Evolutionary conservation across 1,284 basidiomycete species (phyloP), one percentile per base, ranked within the genome.

Genomic region (Ganoderma lucidum): DNA sequence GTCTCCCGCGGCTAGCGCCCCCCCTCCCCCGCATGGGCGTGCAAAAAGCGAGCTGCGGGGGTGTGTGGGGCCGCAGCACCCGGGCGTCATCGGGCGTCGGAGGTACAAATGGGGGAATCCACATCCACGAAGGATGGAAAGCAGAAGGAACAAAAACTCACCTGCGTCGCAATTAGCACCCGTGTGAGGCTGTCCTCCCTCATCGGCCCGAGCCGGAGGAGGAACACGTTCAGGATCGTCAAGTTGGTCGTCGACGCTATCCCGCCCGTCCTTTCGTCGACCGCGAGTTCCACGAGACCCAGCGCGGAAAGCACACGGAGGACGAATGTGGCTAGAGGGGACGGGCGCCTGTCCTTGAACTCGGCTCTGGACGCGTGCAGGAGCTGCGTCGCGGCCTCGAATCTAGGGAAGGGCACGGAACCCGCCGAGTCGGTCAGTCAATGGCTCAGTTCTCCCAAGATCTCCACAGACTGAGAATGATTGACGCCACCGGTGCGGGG

Each of bases 151-250:
- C 48, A 51, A 10, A 12, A 5, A 77, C 84, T 74, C 74, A 91
- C 89, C 84, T 97, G 96, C 9, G 92, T 83, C 37, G 78, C 82
- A 71, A 96, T 93, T 72, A 97, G 79, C n/a, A 87, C 81, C 74
- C 89, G 85, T 23, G 94, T 93, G 42, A 98, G 84, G 35, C 83
- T 84, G 69, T 91, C 91, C 82, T 98, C 96, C 67, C 83, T 85
- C 91, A 96, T 93, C 2, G 93, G 91, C 1, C 96, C 96, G 23
- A 94, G 79, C 41, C 88, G 84, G 23, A 96, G 82, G 42, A 98
- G 85, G 62, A 97, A 85, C 65, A 93, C 86, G 78, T 97, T 98
- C 60, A 97, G 83, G 65, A 98, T 90, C 0, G 96, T 98, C 68
- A 98, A 81, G 79, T 98, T 98, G 32, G 93, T 95, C 10, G 89